Percentiles rank a stretch among this genome's conserved stretches.
These are phyloP conservation scores for Microdochium trichocladiopsis DNA, from an alignment of 2,329 filamentous ascomycete genomes.

Conservation along the genomic window DNA sequence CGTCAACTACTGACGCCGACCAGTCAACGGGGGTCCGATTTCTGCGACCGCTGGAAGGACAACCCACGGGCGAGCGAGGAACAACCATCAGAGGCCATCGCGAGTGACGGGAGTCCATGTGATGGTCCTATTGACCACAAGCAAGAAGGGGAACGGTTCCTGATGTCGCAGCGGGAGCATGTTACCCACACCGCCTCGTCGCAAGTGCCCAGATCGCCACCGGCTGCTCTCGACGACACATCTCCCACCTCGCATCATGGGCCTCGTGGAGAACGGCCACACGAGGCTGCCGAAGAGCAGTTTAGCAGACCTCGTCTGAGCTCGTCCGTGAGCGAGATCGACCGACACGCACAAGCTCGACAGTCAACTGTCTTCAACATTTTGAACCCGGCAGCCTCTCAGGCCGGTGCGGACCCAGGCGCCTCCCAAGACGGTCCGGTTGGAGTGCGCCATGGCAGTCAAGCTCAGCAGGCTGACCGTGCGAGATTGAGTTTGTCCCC, in stretches of 20 bases:
- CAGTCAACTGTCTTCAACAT: conserved; percentile 35
- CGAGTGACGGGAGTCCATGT: conserved; percentile 44
- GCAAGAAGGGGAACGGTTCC: conserved; percentile 49
- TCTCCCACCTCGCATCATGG: neutral
- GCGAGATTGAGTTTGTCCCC: neutral
- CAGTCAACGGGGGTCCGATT: neutral
- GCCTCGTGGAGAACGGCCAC: neutral
- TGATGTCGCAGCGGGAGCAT: conserved; percentile 58
- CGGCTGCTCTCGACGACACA: conserved; percentile 19
- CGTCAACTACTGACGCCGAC: neutral
- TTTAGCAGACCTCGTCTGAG: neutral
- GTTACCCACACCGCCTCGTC: conserved; percentile 48
- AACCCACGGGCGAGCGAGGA: conserved; percentile 3
- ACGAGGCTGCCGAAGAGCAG: neutral
- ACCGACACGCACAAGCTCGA: conserved; percentile 22
- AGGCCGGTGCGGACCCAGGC: neutral
- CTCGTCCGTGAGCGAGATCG: neutral
- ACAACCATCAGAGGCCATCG: conserved; percentile 19
- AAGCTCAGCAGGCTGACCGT: neutral
- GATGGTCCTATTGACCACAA: conserved; percentile 41
- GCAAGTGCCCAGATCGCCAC: conserved; percentile 36
- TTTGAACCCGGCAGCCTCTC: conserved; percentile 31
- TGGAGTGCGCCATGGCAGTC: neutral
- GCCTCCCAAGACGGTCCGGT: neutral
- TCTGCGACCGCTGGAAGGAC: neutral